These are phyloP conservation scores for Aspergillus sp. DNA, from an alignment of 2,329 filamentous ascomycete species.

Conservation along the genomic window DNA sequence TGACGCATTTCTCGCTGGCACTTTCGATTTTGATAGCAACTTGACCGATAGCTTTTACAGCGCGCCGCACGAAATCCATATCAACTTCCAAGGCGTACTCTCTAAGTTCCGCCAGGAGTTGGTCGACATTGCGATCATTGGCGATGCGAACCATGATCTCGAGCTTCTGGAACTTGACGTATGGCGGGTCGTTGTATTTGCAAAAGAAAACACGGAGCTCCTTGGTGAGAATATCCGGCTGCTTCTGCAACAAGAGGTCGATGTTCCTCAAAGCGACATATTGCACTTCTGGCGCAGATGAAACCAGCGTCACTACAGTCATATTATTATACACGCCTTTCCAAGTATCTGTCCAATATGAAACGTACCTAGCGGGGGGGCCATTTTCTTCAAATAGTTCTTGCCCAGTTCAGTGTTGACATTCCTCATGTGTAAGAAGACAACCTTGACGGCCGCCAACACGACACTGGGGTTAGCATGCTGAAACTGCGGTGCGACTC, in stretches of 20 bases:
- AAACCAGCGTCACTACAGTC: slow-evolving; percentile 77
- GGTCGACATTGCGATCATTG: slow-evolving; percentile 93
- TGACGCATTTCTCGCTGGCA: slow-evolving; percentile 91
- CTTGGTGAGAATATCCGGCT: slow-evolving; percentile 93
- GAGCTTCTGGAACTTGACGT: slow-evolving; percentile 93
- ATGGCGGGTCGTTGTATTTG: slow-evolving; percentile 98
- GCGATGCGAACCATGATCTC: slow-evolving; percentile 99
- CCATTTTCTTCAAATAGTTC: slow-evolving; percentile 97
- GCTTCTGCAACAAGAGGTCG: slow-evolving; percentile 87
- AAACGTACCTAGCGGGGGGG: slow-evolving; percentile 73
- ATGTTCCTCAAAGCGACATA: slow-evolving; percentile 96
- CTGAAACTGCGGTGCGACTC: slow-evolving; percentile 93
- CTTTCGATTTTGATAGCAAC: slow-evolving; percentile 97
- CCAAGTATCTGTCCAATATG: neutral
- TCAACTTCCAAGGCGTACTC: slow-evolving; percentile 97
- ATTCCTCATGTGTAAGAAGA: slow-evolving; percentile 90
- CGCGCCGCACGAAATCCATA: slow-evolving; percentile 94
- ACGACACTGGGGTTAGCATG: slow-evolving; percentile 97
- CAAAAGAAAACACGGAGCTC: slow-evolving; percentile 98
- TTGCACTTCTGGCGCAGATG: slow-evolving; percentile 92
- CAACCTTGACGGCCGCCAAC: slow-evolving; percentile 91
- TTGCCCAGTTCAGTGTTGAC: slow-evolving; percentile 69
- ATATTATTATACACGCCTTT: slow-evolving; percentile 14
- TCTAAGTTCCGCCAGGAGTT: slow-evolving; percentile 85
- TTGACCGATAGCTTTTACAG: slow-evolving; percentile 93